These are phyloP conservation scores for Megacollybia marginata DNA, from an alignment of 768 basidiomycete genomes.

Conservation along the genomic window DNA sequence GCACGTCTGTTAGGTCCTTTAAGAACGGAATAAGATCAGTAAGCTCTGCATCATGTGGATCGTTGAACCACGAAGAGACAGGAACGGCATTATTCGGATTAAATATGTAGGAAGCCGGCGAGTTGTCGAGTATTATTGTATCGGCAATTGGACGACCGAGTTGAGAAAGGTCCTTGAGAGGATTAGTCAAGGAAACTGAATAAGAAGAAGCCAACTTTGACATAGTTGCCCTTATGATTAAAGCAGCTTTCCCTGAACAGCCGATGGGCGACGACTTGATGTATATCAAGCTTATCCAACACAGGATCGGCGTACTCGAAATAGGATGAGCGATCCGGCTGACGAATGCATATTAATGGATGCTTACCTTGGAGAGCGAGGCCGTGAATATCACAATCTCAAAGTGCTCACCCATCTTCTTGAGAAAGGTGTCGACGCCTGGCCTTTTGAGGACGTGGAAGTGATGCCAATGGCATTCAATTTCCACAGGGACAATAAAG, in stretches of 20 bases:
- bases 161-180: conserved; percentile 59
- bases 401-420: conserved; percentile 97
- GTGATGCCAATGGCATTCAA: conserved; percentile 97
- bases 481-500: conserved; percentile 98
- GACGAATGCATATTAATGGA: conserved; percentile 11
- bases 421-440: conserved; percentile 93
- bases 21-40: conserved; percentile 67
- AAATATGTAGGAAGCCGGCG: conserved; percentile 73
- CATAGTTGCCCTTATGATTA: conserved; percentile 98
- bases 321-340: neutral
- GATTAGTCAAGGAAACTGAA: neutral
- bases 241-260: conserved; percentile 98
- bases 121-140: conserved; percentile 74
- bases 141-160: conserved; percentile 62
- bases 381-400: conserved; percentile 98
- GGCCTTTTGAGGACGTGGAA: conserved; percentile 99
- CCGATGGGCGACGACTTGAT: conserved; percentile 88
- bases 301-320: conserved; percentile 97
- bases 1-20: conserved; percentile 49
- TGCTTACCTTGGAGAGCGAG: conserved; percentile 85
- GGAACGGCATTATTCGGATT: conserved; percentile 78
- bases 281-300: conserved; percentile 90
- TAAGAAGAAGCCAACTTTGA: conserved; percentile 60
- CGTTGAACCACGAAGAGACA: conserved; percentile 75
- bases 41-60: conserved; percentile 68